A percentile compares a stretch with the other conserved stretches of the same genome.
These are phyloP conservation scores for Solanum raphanifolium DNA, from an alignment of 257 asterid genomes.

Conservation along the genomic window DNA sequence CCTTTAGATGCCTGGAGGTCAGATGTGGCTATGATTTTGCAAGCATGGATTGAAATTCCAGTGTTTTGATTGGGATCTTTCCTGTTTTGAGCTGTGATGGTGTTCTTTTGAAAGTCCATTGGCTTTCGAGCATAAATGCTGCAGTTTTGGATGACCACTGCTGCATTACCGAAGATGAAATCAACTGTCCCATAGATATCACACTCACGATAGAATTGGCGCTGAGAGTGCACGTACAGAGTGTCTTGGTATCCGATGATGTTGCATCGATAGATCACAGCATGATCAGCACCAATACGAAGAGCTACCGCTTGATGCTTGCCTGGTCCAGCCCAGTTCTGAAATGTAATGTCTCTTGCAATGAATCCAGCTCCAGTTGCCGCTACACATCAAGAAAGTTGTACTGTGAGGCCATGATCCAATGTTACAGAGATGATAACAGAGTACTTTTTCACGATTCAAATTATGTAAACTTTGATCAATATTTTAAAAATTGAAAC, in stretches of 20 bases:
- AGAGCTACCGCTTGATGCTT: constrained; percentile 99
- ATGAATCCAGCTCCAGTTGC: constrained; percentile 93
- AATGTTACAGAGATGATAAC: neutral
- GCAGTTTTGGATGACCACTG: constrained; percentile 91
- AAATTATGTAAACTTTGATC: neutral
- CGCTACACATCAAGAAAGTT: constrained; percentile 26
- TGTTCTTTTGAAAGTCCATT: constrained; percentile 52
- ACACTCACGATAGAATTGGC: constrained; percentile 85
- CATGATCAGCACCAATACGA: constrained; percentile 83
- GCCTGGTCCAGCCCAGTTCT: constrained; percentile 78
- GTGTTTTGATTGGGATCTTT: constrained; percentile 98
- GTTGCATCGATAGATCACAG: constrained; percentile 73
- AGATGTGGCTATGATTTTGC: constrained; percentile 47
- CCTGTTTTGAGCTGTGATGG: constrained; percentile 88
- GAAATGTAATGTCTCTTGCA: constrained; percentile 77
- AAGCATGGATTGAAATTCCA: constrained; percentile 86
- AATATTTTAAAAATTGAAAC: neutral
- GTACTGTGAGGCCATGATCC: neutral
- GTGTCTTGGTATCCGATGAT: constrained; percentile 89
- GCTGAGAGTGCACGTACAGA: constrained; percentile 68
- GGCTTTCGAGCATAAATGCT: constrained; percentile 69
- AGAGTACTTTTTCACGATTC: neutral
- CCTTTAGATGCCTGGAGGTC: constrained; percentile 53
- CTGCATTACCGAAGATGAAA: constrained; percentile 91
- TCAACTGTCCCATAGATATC: constrained; percentile 89